Conservation (phyloP, 164 flowering plant species). For the Berberis thunbergii region DNA sequence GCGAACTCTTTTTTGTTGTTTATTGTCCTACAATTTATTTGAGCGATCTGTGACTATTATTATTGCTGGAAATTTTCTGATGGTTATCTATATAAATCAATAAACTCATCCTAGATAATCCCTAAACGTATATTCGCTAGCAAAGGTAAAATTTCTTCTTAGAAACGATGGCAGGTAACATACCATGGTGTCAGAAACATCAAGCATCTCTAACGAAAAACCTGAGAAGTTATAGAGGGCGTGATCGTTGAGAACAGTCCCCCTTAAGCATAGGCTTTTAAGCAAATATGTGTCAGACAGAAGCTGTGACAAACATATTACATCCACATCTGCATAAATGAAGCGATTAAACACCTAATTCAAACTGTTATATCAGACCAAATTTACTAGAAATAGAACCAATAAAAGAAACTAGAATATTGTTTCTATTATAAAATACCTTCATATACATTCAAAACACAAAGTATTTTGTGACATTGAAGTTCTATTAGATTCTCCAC, state of each 20-base stretch:
- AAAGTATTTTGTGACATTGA: neutral
- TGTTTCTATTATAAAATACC: no score
- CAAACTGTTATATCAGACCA: no score
- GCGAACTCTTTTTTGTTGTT: no score
- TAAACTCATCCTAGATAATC: no score
- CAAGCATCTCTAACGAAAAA: slow-evolving; percentile 57
- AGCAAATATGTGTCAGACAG: slow-evolving; percentile 31
- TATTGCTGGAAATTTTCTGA: no score
- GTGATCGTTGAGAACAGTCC: slow-evolving; percentile 34
- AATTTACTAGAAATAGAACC: no score
- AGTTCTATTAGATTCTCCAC: neutral
- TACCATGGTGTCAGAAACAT: slow-evolving; percentile 72
- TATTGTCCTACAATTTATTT: no score
- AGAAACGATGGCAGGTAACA: slow-evolving; percentile 3
- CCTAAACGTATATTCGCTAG: no score
- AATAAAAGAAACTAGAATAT: no score
- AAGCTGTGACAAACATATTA: slow-evolving; percentile 36
- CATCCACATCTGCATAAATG: slow-evolving; percentile 36
- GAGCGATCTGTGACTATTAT: no score
- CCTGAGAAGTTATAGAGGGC: slow-evolving; percentile 40
- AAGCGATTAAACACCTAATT: neutral
- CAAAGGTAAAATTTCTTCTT: no score
- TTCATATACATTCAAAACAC: neutral
- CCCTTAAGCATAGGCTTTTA: slow-evolving; percentile 56
- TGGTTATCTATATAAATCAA: no score